Evolutionary conservation across 2,329 filamentous ascomycete species (phyloP), one percentile per base, ranked within the genome.

Genomic region (Colletotrichum liaoningense): DNA sequence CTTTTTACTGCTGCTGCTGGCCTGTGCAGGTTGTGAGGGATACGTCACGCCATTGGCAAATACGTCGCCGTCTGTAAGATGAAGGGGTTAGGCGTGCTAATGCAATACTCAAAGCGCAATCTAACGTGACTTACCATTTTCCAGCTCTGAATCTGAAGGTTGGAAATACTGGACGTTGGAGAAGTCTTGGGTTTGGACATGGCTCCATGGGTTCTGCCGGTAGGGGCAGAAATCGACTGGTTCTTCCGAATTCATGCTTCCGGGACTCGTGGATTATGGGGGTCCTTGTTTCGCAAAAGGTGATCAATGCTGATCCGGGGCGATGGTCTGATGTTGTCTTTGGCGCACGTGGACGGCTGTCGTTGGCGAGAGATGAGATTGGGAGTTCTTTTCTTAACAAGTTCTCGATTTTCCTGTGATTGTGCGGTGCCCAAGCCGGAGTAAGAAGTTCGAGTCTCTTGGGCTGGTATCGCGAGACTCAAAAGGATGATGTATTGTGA

Each of bases 141-240:
- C 68, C 22, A 72, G 54, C n/a, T 87, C 85, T 63, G 84, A 84
- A 69, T 86, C 81, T 52, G 81, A 79, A 11, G 78, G 75, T 64
- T 83, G 79, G 65, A 81, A 82, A 76, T 82, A 87, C 74, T 85
- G 80, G 63, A 87, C 78, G 38, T 84, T 80, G 74, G 83, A 84
- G 79, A 84, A 86, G 77, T 86, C 79, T 74, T 84, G 82, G 73
- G 80, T 83, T 76, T 85, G 81, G 69, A 86, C 80, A 75, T 82
- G 76, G 72, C 78, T 77, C 75, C 78, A 83, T 77, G 84, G 71
- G 74, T 82, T 80, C 70, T 83, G 77, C 82, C 85, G 80, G 66
- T 79, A 79, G 57, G 83, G 81, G 81, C 83, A 83, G 78, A 79
- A 81, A 67, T 84, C 80, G 74, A 84, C 78, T 66, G 77, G 79